Evolutionary conservation across 2,329 filamentous ascomycete species (phyloP), one percentile per base, ranked within the genome.

Genomic region (Ceratocystis cacaofunesta): DNA sequence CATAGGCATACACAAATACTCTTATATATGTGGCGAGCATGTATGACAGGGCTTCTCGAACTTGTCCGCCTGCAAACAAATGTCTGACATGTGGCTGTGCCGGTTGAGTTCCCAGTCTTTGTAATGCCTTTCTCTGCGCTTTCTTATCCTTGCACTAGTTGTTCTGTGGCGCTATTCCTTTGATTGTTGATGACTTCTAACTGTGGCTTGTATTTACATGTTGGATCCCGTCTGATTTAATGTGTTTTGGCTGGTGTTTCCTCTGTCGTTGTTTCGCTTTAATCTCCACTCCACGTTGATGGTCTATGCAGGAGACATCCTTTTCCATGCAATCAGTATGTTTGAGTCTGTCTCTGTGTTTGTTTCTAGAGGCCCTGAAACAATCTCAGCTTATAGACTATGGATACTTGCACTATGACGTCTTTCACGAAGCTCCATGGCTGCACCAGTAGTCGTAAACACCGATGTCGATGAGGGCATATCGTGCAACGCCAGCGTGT

Each of bases 381-480:
- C 46, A 50, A 10, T 50, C 46, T n/a, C n/a, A 50, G n/a, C 19
- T 50, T 22, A 57, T 28, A 30, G 19, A 22, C 41, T 62, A 19
- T 48, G 60, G 17, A 46, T 52, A 57, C 52, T 57, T 1, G 17
- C 22, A 57, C 61, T 52, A 50, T 60, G 62, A n/a, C 65, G 61
- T 63, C 36, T 46, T 22, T 66, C 60, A 17, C 66, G 61, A 19
- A 65, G 41, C 30, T 65, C 66, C 36, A 65, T 65, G 8, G 66
- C 58, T 32, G 61, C 61, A 3, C 66, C 63, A 10, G 66, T n/a
- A 5, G 84, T 86, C 7, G 80, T 76, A 68, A 87, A 87, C 0
- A 86, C 84, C 0, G 83, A 86, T 1, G 81, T 85, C 4, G 84
- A 85, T 1, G 83, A 85, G 0, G 79, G 78, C 68, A 82, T 70